These are phyloP conservation scores for Fusarium armeniacum DNA, from an alignment of 2,329 filamentous ascomycete genomes.

Conservation along the genomic window DNA sequence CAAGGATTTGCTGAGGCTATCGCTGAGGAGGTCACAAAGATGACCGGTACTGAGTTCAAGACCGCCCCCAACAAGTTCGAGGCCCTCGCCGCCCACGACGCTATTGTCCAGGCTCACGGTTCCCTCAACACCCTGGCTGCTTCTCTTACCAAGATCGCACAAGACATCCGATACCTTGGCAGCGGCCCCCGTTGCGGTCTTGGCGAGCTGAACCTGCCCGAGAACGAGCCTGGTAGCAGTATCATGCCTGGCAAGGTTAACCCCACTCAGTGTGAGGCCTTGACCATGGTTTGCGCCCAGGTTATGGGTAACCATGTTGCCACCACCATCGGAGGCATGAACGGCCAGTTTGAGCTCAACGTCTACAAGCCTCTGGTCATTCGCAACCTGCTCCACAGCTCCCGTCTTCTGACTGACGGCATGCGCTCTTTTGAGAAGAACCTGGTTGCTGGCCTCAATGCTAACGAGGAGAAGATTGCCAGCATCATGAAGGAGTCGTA, in stretches of 20 bases:
- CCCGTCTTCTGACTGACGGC: conserved; percentile 87
- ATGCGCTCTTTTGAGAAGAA: conserved; percentile 98
- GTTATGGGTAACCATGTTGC: conserved; percentile 98
- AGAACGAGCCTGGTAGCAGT: conserved; percentile 97
- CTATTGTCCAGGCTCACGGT: conserved; percentile 93
- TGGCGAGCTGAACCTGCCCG: conserved; percentile 91
- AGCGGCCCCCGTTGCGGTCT: conserved; percentile 96
- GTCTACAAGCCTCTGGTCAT: conserved; percentile 99
- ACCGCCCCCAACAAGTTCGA: conserved; percentile 99
- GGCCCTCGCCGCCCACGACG: conserved; percentile 94
- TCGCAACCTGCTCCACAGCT: conserved; percentile 93
- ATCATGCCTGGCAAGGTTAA: conserved; percentile 99
- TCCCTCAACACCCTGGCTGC: conserved; percentile 91
- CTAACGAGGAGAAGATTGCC: conserved; percentile 92
- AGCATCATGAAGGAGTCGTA: conserved; percentile 95
- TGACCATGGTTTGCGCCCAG: conserved; percentile 98
- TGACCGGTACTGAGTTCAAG: conserved; percentile 93
- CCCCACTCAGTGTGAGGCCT: conserved; percentile 96
- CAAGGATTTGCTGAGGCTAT: conserved; percentile 95
- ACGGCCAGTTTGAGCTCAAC: conserved; percentile 98
- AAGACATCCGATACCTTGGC: conserved; percentile 97
- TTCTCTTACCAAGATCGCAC: conserved; percentile 97
- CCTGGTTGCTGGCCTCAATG: conserved; percentile 86
- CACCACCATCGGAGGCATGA: conserved; percentile 93
- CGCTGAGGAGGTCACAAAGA: conserved; percentile 88